Percentiles rank a stretch among this genome's conserved stretches.
These are phyloP conservation scores for Osmanthus fragrans DNA, from an alignment of 257 asterid genomes.

Conservation along the genomic window DNA sequence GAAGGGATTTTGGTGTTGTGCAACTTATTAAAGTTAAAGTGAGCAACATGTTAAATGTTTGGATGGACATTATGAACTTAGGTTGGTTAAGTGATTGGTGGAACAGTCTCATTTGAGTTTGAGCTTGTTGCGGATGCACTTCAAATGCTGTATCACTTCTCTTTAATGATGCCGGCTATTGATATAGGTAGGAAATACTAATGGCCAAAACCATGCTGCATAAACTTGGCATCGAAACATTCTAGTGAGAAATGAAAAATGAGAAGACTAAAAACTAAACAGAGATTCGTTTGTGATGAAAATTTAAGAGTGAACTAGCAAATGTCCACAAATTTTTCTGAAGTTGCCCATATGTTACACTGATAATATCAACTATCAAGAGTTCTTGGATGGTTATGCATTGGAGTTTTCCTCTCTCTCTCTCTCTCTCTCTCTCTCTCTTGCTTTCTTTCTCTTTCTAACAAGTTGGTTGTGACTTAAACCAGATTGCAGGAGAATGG, in stretches of 20 bases:
- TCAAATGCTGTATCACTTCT: neutral
- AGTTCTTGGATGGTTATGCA: constrained; percentile 13
- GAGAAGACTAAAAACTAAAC: constrained; percentile 9
- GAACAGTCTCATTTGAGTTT: neutral
- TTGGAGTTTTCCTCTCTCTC: neutral
- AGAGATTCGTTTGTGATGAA: neutral
- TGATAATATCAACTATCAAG: neutral
- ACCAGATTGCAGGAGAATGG: constrained; percentile 56
- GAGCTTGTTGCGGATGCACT: neutral
- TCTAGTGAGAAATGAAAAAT: neutral
- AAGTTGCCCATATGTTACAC: neutral
- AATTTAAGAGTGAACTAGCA: neutral
- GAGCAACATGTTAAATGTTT: neutral
- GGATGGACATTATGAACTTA: neutral
- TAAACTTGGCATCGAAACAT: neutral
- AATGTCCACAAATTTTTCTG: neutral
- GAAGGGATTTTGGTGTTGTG: neutral
- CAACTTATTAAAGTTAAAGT: neutral
- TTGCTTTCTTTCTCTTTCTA: constrained; percentile 12
- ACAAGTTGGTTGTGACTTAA: constrained; percentile 11
- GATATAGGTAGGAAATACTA: neutral
- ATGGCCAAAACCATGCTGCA: neutral
- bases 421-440: neutral
- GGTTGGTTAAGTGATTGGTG: neutral
- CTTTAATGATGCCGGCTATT: neutral